phyloP scores from a whole-genome alignment of 768 basidiomycete genomes.

The Rhizopogon vulgaris region DNA sequence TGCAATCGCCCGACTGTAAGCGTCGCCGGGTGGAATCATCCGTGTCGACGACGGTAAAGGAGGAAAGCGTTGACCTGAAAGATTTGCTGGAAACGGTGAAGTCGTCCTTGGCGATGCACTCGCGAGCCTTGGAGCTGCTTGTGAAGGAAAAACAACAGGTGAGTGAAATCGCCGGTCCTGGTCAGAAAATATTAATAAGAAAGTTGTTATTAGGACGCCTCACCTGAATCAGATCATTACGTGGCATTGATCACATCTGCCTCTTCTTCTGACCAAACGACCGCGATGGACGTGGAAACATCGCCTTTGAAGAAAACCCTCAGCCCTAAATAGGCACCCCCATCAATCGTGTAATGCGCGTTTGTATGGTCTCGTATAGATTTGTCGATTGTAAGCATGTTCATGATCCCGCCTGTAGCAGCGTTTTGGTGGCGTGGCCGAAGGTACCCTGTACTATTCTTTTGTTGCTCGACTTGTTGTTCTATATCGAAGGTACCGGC shows the following conservation, averaged over 20 bases:
- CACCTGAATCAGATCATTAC: conserved; percentile 11
- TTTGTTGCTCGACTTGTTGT: neutral
- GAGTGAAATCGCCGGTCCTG: conserved; percentile 1
- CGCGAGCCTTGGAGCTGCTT: conserved; percentile 34
- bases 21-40: conserved; percentile 10
- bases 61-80: conserved; percentile 19
- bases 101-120: conserved; percentile 43
- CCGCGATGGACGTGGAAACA: neutral
- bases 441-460: neutral
- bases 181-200: neutral
- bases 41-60: conserved; percentile 9
- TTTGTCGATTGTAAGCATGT: neutral
- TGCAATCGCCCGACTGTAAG: conserved; percentile 7
- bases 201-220: conserved; percentile 6
- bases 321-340: neutral
- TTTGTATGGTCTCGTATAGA: neutral
- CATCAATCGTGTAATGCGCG: neutral
- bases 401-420: neutral
- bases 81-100: conserved; percentile 41
- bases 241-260: conserved; percentile 5
- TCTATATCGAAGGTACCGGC: neutral
- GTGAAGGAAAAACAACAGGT: conserved; percentile 46
- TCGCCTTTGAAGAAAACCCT: neutral
- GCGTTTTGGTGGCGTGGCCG: neutral
- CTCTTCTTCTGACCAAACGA: conserved; percentile 1